Percentiles rank a stretch among this genome's conserved stretches.
Conservation (phyloP, 2,329 filamentous ascomycete genomes). For the Botrytis hyacinthi region DNA sequence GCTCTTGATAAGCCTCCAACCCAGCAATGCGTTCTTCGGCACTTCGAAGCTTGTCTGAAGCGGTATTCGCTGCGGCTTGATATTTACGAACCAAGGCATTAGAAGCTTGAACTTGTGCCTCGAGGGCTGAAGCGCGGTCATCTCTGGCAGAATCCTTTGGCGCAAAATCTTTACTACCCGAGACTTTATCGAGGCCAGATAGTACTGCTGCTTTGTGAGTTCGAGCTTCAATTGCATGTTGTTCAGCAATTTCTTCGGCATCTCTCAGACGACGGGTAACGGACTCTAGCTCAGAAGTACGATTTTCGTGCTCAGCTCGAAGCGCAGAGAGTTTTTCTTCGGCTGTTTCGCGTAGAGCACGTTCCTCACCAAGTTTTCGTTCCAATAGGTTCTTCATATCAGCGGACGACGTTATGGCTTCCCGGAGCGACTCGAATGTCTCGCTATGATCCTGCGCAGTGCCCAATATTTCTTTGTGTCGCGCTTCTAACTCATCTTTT, state of each 20-base stretch:
- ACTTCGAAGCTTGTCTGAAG: constrained; percentile 83
- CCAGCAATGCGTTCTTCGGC: constrained; percentile 97
- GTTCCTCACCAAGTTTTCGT: constrained; percentile 79
- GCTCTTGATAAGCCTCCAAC: constrained; percentile 94
- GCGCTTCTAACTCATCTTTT: constrained; percentile 71
- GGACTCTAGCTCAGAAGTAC: constrained; percentile 72
- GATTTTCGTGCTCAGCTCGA: constrained; percentile 78
- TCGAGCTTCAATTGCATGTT: constrained; percentile 81
- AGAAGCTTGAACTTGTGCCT: constrained; percentile 75
- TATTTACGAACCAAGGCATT: constrained; percentile 83
- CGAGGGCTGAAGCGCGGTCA: constrained; percentile 70
- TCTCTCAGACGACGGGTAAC: constrained; percentile 74
- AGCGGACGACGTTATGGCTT: constrained; percentile 74
- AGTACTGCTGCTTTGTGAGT: constrained; percentile 82
- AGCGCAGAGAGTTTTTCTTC: constrained; percentile 76
- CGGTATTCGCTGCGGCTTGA: constrained; percentile 80
- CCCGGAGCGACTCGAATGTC: constrained; percentile 71
- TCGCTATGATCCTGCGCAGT: constrained; percentile 67
- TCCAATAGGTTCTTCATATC: constrained; percentile 77
- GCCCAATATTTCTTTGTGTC: constrained; percentile 65
- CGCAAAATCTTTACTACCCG: constrained; percentile 49
- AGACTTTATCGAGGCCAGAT: constrained; percentile 74
- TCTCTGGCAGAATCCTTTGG: constrained; percentile 51
- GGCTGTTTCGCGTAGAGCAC: constrained; percentile 67
- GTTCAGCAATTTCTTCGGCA: constrained; percentile 83